Conservation (phyloP, 2,329 filamentous ascomycete species). For the Drechslerella dactyloides region DNA sequence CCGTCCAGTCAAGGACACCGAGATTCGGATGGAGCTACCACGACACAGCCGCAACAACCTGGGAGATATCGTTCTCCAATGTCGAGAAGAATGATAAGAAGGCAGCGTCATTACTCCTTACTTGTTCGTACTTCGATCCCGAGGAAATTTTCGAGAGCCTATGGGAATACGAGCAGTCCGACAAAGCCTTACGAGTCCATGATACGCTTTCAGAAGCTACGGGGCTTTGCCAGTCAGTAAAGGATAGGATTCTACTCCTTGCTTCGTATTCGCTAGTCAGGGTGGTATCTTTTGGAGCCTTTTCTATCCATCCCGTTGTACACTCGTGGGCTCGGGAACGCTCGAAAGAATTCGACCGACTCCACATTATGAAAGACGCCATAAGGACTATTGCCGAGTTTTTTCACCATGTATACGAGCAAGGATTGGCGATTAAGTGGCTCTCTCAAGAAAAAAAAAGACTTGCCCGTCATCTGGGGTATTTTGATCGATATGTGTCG, state of each 20-base stretch:
- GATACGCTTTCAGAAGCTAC: neutral
- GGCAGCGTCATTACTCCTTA: constrained; percentile 46
- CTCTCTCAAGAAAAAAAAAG: too few species aligned
- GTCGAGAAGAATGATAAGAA: constrained; percentile 32
- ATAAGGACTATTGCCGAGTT: too few species aligned
- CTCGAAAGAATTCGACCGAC: too few species aligned
- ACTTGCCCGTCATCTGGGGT: too few species aligned
- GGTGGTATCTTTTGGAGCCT: constrained; percentile 3
- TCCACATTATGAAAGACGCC: neutral
- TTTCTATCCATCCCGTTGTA: constrained; percentile 48
- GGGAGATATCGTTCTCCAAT: constrained; percentile 48
- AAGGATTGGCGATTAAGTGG: too few species aligned
- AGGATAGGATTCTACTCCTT: constrained; percentile 19
- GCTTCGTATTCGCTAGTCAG: constrained; percentile 47
- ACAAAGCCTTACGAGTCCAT: too few species aligned
- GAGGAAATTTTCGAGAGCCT: constrained; percentile 47
- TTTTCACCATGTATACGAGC: too few species aligned
- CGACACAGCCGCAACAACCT: constrained; percentile 39
- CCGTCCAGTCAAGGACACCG: constrained; percentile 17
- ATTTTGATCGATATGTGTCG: too few species aligned
- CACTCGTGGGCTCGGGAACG: constrained; percentile 48
- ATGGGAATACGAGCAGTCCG: constrained; percentile 18
- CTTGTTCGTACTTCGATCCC: constrained; percentile 51
- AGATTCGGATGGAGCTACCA: constrained; percentile 20
- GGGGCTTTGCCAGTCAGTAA: constrained; percentile 3